Percentiles rank a stretch among this genome's conserved stretches.
Evolutionary conservation across 768 basidiomycete species (phyloP).

Genomic region (Kwoniella pini): DNA sequence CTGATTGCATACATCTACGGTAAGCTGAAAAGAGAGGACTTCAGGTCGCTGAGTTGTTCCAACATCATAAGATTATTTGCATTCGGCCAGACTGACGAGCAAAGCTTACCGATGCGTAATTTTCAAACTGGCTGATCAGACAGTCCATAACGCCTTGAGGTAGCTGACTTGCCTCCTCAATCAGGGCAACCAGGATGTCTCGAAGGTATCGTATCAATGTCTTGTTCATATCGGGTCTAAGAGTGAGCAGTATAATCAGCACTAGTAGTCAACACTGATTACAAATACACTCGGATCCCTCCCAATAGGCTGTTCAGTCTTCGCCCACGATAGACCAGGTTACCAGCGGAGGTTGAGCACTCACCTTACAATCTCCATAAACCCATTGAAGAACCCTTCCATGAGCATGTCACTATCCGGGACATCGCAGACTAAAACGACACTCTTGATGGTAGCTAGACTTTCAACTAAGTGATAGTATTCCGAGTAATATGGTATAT

Average conservation of each 20-base stretch:
- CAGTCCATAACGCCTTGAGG: constrained; percentile 76
- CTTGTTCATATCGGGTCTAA: constrained; percentile 43
- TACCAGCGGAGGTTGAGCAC: constrained; percentile 6
- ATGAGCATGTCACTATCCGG: constrained; percentile 78
- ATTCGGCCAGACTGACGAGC: neutral
- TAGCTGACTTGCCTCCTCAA: constrained; percentile 81
- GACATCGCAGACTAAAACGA: constrained; percentile 89
- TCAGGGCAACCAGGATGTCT: constrained; percentile 82
- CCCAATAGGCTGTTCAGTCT: neutral
- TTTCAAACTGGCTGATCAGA: constrained; percentile 75
- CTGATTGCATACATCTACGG: constrained; percentile 78
- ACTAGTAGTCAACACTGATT: too few species aligned
- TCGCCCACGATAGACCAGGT: neutral
- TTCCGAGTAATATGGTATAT: constrained; percentile 83
- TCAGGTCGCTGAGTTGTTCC: constrained; percentile 24
- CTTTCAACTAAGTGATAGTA: constrained; percentile 95
- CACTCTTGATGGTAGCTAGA: constrained; percentile 88
- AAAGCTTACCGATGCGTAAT: constrained; percentile 29
- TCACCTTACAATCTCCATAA: constrained; percentile 73
- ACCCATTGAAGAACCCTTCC: constrained; percentile 75
- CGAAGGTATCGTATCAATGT: constrained; percentile 61
- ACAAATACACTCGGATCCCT: too few species aligned
- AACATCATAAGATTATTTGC: neutral
- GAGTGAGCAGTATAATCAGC: too few species aligned
- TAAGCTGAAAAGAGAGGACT: constrained; percentile 67